phyloP scores from a whole-genome alignment of 257 asterid genomes.

The Verbascum thapsus region DNA sequence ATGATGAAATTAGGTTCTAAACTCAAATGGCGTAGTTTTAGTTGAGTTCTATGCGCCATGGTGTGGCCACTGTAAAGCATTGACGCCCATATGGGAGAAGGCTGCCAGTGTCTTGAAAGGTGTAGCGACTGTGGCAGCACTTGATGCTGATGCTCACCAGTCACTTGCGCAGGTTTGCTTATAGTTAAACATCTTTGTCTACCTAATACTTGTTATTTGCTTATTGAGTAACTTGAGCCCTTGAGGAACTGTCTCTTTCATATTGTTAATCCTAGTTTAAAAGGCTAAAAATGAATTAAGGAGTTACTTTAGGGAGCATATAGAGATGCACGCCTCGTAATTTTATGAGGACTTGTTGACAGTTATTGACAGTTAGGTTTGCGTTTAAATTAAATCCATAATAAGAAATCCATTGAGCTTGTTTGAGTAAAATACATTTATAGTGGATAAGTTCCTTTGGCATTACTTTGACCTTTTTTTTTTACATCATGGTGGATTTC shows the following conservation, averaged over 20 bases:
- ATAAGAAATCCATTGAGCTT: too few relatives aligned
- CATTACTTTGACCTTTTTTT: too few relatives aligned
- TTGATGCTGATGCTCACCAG: conserved; percentile 93
- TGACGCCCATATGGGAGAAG: conserved; percentile 93
- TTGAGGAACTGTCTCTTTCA: conserved; percentile 7
- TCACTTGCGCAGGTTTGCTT: conserved; percentile 80
- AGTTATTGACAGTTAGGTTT: too few relatives aligned
- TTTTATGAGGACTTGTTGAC: neutral
- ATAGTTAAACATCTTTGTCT: neutral
- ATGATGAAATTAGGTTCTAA: conserved; percentile 68
- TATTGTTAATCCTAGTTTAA: conserved; percentile 9
- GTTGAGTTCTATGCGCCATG: conserved; percentile 97
- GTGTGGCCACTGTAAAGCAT: conserved; percentile 96
- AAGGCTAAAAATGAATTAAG: neutral
- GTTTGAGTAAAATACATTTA: too few relatives aligned
- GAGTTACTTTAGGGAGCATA: neutral
- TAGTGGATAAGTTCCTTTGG: too few relatives aligned
- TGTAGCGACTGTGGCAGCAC: conserved; percentile 88
- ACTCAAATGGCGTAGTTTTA: conserved; percentile 79
- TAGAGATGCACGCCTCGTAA: neutral
- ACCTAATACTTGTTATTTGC: neutral
- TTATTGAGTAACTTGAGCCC: conserved; percentile 23
- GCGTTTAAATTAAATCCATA: too few relatives aligned
- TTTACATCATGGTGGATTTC: too few relatives aligned
- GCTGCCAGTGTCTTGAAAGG: conserved; percentile 87